Base-by-base conservation (phyloP, 768 basidiomycete genomes). In the Agaricus sinodeliciosus region DNA sequence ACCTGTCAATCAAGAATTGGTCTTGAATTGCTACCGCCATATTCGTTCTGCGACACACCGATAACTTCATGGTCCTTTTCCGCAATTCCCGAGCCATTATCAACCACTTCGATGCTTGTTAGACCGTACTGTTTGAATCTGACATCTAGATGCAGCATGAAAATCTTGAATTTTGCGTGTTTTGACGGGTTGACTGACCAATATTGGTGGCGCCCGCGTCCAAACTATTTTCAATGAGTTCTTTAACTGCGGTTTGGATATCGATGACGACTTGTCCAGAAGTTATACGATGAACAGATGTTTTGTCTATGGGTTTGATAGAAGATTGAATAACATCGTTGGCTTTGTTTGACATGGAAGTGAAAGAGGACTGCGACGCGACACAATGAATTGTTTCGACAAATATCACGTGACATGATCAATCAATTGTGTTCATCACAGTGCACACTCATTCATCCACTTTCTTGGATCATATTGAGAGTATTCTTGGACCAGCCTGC, bases 211-310 rank as follows among this genome's bases (percentile, higher is more conserved):
- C 90, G 0, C 87, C 88, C 1, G 96, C 94, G 65, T 99, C 96
- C 26, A 97, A 71, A 54, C 91, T 90, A 65, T 99, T 99, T 69
- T 99, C 96, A 2, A 99, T 80, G 8, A 98, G 81, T 66, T 99
- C 96, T 65, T 98, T 99, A 54, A 97, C 85, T 1, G 93, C 92
- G 0, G 88, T 90, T 64, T 94, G 92, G 0, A 98, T 79, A 64
- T 96, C 93, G 25, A 94, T 76, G 0, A 98, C 88, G 43, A 98
- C 95, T 65, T 98, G 96, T 1, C 95, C 95, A 2, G 92, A 92
- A 0, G 94, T 90, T 49, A 99, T 90, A 49, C 81, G 76, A 65
- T 98, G 96, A 9, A 94, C 75, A 3, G 94, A 90, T 4, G 76
- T 67, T 2, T 71, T 68, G 61, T 94, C 91, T 58, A 97, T 93